Conservation (phyloP, 1,284 basidiomycete species). For the Tilletia indica region DNA sequence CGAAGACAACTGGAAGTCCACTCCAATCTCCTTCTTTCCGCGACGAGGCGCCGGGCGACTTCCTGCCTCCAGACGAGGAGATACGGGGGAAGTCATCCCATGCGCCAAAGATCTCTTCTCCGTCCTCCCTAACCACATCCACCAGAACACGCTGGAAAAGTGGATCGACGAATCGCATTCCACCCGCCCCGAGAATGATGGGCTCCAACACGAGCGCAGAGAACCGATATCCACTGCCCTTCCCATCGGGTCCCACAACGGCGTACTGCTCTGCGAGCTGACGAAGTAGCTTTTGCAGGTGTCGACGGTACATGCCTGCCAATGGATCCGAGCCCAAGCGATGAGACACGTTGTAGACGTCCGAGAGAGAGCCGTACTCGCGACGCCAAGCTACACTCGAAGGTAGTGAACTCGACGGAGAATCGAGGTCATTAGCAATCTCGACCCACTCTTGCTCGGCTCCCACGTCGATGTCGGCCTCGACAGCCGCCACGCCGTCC, state of each 20-base stretch:
- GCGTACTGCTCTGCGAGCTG: slow-evolving; percentile 55
- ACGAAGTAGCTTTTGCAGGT: slow-evolving; percentile 64
- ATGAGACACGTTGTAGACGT: slow-evolving; percentile 71
- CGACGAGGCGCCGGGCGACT: neutral
- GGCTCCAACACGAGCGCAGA: slow-evolving; percentile 85
- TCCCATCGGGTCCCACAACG: slow-evolving; percentile 37
- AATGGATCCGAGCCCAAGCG: slow-evolving; percentile 65
- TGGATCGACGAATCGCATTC: slow-evolving; percentile 96
- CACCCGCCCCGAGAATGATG: slow-evolving; percentile 88
- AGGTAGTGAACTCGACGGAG: neutral
- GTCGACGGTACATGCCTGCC: slow-evolving; percentile 66
- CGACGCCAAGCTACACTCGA: neutral
- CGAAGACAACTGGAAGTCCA: slow-evolving; percentile 86
- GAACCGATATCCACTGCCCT: slow-evolving; percentile 55
- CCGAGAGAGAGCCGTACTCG: slow-evolving; percentile 61
- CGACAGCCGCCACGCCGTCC: slow-evolving; percentile 65
- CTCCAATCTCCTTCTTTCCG: slow-evolving; percentile 60
- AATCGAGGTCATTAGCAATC: neutral
- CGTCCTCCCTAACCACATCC: slow-evolving; percentile 69
- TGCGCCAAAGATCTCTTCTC: slow-evolving; percentile 57
- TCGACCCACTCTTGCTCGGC: slow-evolving; percentile 31
- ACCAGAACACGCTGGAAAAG: slow-evolving; percentile 87
- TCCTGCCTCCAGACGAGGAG: neutral
- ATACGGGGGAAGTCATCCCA: neutral
- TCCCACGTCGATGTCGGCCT: slow-evolving; percentile 48